A percentile compares a stretch with the other conserved stretches of the same genome.
Evolutionary conservation across 1,284 basidiomycete genomes (phyloP).

Genomic region (Ustilago shanxiensis): DNA sequence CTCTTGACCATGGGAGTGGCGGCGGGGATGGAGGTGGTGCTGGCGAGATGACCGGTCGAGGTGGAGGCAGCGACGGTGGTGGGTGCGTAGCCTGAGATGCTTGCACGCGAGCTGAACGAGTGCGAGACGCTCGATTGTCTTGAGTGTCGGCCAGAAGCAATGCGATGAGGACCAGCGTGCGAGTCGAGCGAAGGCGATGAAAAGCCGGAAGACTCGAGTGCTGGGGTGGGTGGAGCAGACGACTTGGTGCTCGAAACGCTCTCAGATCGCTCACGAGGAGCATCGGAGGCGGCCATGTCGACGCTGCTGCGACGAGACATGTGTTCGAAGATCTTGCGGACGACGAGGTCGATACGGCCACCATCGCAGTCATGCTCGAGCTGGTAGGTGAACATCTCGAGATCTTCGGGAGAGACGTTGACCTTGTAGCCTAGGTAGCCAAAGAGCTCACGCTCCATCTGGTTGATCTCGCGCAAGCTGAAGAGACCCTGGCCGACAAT

Average conservation of each 20-base stretch:
- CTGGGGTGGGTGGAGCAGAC: slow-evolving; percentile 34
- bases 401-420: slow-evolving; percentile 61
- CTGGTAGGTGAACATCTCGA: slow-evolving; percentile 60
- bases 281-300: slow-evolving; percentile 16
- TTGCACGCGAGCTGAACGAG: slow-evolving; percentile 43
- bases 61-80: slow-evolving; percentile 18
- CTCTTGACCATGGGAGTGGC: slow-evolving; percentile 45
- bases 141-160: slow-evolving; percentile 37
- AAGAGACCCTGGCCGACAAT: slow-evolving; percentile 70
- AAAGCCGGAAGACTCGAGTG: slow-evolving; percentile 40
- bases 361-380: slow-evolving; percentile 52
- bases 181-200: slow-evolving; percentile 49
- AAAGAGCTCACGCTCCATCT: slow-evolving; percentile 70
- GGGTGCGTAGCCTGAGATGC: slow-evolving; percentile 47
- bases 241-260: slow-evolving; percentile 42
- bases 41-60: slow-evolving; percentile 19
- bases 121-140: slow-evolving; percentile 45
- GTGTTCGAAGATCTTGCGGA: slow-evolving; percentile 37
- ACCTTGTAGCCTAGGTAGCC: slow-evolving; percentile 68
- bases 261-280: slow-evolving; percentile 35
- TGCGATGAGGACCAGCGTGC: slow-evolving; percentile 39
- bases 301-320: slow-evolving; percentile 42
- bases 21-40: slow-evolving; percentile 38
- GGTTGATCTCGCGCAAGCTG: slow-evolving; percentile 68
- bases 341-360: slow-evolving; percentile 39